phyloP scores from a whole-genome alignment of 1,284 basidiomycete genomes.

The Sporisorium sorghi region DNA sequence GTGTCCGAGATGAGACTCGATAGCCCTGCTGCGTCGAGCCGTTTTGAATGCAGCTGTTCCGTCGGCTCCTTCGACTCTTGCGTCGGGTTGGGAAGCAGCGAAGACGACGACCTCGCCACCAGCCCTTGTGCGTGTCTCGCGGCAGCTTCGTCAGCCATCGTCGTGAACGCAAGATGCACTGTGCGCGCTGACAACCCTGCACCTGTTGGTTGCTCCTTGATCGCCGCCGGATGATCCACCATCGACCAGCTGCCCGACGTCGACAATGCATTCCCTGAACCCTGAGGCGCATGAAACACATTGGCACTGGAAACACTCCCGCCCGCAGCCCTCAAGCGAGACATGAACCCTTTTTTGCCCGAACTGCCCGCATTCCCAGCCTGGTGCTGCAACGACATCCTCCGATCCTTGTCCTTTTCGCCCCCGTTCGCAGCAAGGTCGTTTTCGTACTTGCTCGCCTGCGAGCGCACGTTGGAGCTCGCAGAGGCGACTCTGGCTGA shows the following conservation, averaged over 20 bases:
- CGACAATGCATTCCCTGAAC: conserved; percentile 9
- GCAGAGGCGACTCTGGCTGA: neutral
- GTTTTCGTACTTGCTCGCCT: conserved; percentile 35
- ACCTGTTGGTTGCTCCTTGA: conserved; percentile 10
- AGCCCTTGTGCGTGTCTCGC: conserved; percentile 10
- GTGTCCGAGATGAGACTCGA: conserved; percentile 2
- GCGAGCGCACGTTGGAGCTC: conserved; percentile 19
- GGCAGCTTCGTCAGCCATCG: conserved; percentile 6
- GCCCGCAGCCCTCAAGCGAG: conserved; percentile 24
- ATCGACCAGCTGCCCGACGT: conserved; percentile 40
- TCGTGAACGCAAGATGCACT: conserved; percentile 26
- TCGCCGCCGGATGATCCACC: conserved; percentile 23
- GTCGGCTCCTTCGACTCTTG: neutral
- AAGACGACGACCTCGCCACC: conserved; percentile 9
- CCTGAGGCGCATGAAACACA: conserved; percentile 14
- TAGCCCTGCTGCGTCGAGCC: conserved; percentile 5
- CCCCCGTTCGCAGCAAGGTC: conserved; percentile 2
- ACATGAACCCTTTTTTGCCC: conserved; percentile 40
- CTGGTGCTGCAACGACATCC: conserved; percentile 29
- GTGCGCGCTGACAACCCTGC: neutral
- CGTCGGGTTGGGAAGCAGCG: conserved; percentile 2
- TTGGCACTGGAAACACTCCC: conserved; percentile 19
- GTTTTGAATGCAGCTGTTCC: conserved; percentile 16
- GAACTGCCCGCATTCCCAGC: conserved; percentile 11
- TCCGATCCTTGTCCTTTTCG: conserved; percentile 23